Percentiles rank a stretch among this genome's conserved stretches.
Evolutionary conservation across 768 basidiomycete genomes (phyloP).

Genomic region (Lepiota brunneoincarnata): DNA sequence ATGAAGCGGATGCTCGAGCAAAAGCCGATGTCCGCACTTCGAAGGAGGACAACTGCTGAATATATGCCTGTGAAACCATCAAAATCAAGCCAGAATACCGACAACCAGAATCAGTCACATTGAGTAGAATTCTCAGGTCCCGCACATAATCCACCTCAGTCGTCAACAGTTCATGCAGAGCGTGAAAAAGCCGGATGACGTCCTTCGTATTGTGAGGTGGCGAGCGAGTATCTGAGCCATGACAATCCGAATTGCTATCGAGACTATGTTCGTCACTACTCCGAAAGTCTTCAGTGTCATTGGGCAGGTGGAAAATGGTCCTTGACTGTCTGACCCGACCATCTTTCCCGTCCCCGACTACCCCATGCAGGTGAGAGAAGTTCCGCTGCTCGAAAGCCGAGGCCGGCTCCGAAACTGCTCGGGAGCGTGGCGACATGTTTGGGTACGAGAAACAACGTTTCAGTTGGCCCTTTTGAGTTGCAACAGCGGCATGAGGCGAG

Average conservation of each 20-base stretch:
- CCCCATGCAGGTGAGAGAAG: not conserved
- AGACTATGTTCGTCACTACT: constrained; percentile 18
- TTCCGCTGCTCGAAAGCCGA: constrained; percentile 3
- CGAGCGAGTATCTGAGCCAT: constrained; percentile 25
- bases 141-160: constrained; percentile 83
- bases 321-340: constrained; percentile 13
- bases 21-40: constrained; percentile 40
- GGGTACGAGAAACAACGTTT: constrained; percentile 45
- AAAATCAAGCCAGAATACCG: constrained; percentile 1
- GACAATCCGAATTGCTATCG: constrained; percentile 25
- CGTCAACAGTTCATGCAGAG: constrained; percentile 78
- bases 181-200: constrained; percentile 56
- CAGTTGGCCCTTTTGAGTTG: constrained; percentile 19
- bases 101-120: constrained; percentile 36
- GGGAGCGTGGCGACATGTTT: constrained; percentile 23
- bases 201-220: constrained; percentile 41
- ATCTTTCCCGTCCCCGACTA: not conserved
- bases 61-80: constrained; percentile 51
- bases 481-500: constrained; percentile 24
- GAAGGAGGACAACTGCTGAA: constrained; percentile 53
- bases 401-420: constrained; percentile 16
- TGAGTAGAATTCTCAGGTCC: constrained; percentile 75
- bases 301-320: constrained; percentile 31
- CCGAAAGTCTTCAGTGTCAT: constrained; percentile 27
- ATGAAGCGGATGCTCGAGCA: constrained; percentile 38